Evolutionary conservation across 305 asterid genomes (phyloP).

Genomic region (Coffea humblotiana): DNA sequence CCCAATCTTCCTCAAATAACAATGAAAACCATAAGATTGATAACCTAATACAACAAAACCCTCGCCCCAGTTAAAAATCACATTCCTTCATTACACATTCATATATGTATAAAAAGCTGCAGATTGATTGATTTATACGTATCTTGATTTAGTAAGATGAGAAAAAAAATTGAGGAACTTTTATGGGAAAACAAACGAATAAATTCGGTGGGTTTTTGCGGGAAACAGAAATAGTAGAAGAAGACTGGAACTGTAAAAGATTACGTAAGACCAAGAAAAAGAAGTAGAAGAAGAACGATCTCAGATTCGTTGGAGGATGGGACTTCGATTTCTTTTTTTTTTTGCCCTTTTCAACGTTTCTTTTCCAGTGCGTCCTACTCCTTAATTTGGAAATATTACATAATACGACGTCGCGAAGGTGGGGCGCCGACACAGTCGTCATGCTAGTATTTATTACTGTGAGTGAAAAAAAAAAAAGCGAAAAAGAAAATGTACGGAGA

Average conservation of each 20-base stretch:
- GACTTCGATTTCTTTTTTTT: too few relatives aligned
- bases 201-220: too few relatives aligned
- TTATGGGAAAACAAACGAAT: not conserved
- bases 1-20: conserved; percentile 1
- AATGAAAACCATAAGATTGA: conserved; percentile 1
- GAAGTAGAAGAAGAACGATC: not conserved
- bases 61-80: not conserved
- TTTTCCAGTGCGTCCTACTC: not conserved
- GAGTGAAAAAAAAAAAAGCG: too few relatives aligned
- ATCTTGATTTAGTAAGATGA: not conserved
- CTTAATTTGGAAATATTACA: not conserved
- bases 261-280: not conserved
- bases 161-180: not conserved
- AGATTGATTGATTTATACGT: not conserved
- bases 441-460: not conserved
- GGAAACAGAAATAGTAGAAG: not conserved
- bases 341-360: not conserved
- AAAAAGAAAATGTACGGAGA: too few relatives aligned
- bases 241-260: not conserved
- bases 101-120: not conserved
- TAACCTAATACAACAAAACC: not conserved
- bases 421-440: not conserved
- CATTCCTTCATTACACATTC: not conserved
- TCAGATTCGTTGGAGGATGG: not conserved
- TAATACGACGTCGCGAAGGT: not conserved